Conservation (phyloP, 257 asterid species). For the Cordia subcordata region DNA sequence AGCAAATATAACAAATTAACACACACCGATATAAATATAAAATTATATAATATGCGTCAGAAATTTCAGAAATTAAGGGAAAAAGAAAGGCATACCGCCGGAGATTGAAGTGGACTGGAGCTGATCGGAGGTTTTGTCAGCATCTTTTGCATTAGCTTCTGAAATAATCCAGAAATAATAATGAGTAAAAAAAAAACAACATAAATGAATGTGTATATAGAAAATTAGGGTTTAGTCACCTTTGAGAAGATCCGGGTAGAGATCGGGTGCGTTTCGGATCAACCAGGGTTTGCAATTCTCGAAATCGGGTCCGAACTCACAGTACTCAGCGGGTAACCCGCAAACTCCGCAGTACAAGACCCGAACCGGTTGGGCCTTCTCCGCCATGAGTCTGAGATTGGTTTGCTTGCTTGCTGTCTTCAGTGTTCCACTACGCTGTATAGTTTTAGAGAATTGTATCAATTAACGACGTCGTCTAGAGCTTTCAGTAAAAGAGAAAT, state of each 20-base stretch:
- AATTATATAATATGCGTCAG: too few relatives aligned
- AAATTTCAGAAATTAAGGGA: background rate
- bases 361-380: conserved; percentile 59
- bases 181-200: background rate
- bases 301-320: conserved; percentile 90
- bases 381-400: conserved; percentile 50
- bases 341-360: conserved; percentile 84
- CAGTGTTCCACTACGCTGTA: too few relatives aligned
- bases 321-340: conserved; percentile 92
- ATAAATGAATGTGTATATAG: background rate
- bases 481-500: background rate
- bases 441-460: background rate
- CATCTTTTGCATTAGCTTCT: conserved; percentile 59
- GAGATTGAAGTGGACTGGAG: conserved; percentile 80
- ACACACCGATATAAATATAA: too few relatives aligned
- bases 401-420: background rate
- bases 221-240: conserved; percentile 42
- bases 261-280: conserved; percentile 65
- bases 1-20: too few relatives aligned
- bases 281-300: conserved; percentile 98
- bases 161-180: conserved; percentile 12
- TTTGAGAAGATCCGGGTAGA: conserved; percentile 82
- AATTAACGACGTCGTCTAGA: background rate
- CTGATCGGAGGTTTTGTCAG: conserved; percentile 65
- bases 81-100: conserved; percentile 34